These are phyloP conservation scores for Alternaria atra DNA, from an alignment of 2,329 filamentous ascomycete species.

Conservation along the genomic window DNA sequence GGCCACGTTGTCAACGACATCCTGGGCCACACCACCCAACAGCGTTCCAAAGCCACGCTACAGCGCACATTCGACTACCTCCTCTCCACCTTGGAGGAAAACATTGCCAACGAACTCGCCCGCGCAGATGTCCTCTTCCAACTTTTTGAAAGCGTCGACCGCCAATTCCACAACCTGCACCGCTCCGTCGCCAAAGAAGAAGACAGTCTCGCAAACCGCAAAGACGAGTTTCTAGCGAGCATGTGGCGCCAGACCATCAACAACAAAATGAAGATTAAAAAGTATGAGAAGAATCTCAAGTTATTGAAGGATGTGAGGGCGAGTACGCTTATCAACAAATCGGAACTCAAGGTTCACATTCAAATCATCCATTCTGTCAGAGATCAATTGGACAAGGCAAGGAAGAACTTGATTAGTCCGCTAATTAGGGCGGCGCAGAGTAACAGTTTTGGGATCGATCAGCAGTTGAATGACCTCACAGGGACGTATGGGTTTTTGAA, in stretches of 20 bases:
- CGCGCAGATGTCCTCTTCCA: slow-evolving; percentile 82
- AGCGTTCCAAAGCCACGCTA: slow-evolving; percentile 80
- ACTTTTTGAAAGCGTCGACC: slow-evolving; percentile 91
- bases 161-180: slow-evolving; percentile 87
- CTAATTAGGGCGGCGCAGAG: slow-evolving; percentile 75
- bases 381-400: slow-evolving; percentile 83
- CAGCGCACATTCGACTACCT: slow-evolving; percentile 91
- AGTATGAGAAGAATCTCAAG: slow-evolving; percentile 89
- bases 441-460: slow-evolving; percentile 78
- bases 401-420: slow-evolving; percentile 84
- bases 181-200: slow-evolving; percentile 85
- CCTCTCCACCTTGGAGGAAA: slow-evolving; percentile 85
- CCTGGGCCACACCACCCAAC: slow-evolving; percentile 81
- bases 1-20: slow-evolving; percentile 75
- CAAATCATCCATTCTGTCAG: slow-evolving; percentile 83
- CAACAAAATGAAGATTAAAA: slow-evolving; percentile 77
- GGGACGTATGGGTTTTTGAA: slow-evolving; percentile 82
- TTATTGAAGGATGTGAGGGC: slow-evolving; percentile 81
- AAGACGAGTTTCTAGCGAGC: slow-evolving; percentile 81
- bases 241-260: slow-evolving; percentile 89
- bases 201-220: slow-evolving; percentile 79
- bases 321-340: slow-evolving; percentile 87
- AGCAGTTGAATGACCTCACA: slow-evolving; percentile 84
- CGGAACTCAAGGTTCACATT: slow-evolving; percentile 85
- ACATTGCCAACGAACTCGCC: slow-evolving; percentile 83